A percentile compares a stretch with the other conserved stretches of the same genome.
These are phyloP conservation scores for Neofusicoccum laricinum DNA, from an alignment of 2,329 filamentous ascomycete genomes.

Conservation along the genomic window DNA sequence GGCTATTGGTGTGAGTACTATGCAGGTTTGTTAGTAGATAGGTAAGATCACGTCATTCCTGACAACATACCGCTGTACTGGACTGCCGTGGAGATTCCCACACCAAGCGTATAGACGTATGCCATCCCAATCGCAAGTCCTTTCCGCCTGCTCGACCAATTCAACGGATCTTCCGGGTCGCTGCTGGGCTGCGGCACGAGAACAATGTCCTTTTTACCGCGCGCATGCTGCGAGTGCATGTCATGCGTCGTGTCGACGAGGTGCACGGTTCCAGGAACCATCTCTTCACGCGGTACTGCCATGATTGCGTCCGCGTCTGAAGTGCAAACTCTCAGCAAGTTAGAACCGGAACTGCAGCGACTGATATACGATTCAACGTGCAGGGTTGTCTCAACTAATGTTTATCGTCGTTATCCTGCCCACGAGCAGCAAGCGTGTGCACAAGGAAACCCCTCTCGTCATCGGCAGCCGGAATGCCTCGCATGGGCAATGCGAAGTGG, in stretches of 20 bases:
- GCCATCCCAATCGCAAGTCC: conserved; percentile 17
- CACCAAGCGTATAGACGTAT: conserved; percentile 44
- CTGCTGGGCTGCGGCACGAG: conserved; percentile 28
- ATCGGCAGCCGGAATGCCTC: not conserved
- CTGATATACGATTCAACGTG: not conserved
- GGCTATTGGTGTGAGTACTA: conserved; percentile 47
- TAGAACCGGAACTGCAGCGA: not conserved
- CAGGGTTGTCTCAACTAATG: not conserved
- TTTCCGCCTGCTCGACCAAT: conserved; percentile 25
- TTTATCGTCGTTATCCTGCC: not conserved
- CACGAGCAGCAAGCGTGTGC: not conserved
- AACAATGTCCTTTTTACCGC: conserved; percentile 47
- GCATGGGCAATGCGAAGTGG: not conserved
- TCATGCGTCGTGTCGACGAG: conserved; percentile 39
- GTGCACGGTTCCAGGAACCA: conserved; percentile 41
- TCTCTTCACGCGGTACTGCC: not conserved
- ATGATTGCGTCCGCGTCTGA: not conserved
- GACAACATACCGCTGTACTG: conserved; percentile 37
- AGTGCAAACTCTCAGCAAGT: not conserved
- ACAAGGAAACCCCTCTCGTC: not conserved
- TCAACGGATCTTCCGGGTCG: conserved; percentile 29
- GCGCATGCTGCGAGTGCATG: conserved; percentile 37
- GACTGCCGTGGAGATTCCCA: conserved; percentile 47
- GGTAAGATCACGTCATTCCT: not conserved
- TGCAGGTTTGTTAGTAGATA: not conserved